phyloP scores from a whole-genome alignment of 192 early-diverging fungal genomes.

The Coemansia sp. region DNA sequence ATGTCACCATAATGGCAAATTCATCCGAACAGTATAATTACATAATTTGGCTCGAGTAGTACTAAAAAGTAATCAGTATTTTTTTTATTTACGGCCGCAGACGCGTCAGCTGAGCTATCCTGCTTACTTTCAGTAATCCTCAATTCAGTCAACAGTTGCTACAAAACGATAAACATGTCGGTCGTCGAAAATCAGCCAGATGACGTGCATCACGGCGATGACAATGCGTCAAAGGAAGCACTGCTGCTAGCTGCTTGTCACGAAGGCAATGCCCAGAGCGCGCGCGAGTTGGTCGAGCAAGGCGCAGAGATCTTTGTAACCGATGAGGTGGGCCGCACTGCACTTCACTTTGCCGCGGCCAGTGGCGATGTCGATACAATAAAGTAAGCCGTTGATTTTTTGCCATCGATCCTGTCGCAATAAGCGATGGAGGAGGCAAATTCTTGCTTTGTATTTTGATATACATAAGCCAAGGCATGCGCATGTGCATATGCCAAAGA shows the following conservation, averaged over 20 bases:
- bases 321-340: constrained; percentile 59
- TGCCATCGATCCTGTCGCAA: neutral
- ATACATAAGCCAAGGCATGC: neutral
- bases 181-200: neutral
- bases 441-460: neutral
- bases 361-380: constrained; percentile 65
- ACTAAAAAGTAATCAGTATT: neutral
- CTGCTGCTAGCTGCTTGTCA: constrained; percentile 47
- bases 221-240: constrained; percentile 10
- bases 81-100: neutral
- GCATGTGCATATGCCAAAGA: neutral
- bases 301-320: constrained; percentile 61
- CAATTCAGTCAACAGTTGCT: neutral
- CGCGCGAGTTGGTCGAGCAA: constrained; percentile 48
- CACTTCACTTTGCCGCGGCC: constrained; percentile 71
- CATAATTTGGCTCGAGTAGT: neutral
- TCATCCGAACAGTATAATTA: neutral
- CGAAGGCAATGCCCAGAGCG: constrained; percentile 38
- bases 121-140: constrained; percentile 4
- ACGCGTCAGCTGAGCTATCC: neutral
- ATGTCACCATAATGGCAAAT: constrained; percentile 8
- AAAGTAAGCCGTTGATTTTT: constrained; percentile 37
- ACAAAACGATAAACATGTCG: constrained; percentile 1
- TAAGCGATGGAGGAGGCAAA: too few relatives aligned
- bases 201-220: neutral